Conservation (phyloP, 805 yeast genomes). For the Teunomyces cretensis region DNA sequence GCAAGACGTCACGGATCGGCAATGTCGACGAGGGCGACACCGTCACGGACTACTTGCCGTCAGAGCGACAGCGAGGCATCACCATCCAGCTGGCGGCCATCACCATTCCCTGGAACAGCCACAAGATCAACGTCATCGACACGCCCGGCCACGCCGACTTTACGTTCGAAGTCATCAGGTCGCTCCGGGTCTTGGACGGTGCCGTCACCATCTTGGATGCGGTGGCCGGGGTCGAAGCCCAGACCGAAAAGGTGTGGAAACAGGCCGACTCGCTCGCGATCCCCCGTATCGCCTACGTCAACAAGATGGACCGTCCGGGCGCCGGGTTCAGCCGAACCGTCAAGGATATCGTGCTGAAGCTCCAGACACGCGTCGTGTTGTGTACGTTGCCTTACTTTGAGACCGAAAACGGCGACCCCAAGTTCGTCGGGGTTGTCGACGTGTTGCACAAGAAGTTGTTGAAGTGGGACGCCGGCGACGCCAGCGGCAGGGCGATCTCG, state of each 20-base stretch:
- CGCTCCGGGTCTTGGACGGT: slow-evolving; percentile 90
- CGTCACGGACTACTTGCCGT: slow-evolving; percentile 86
- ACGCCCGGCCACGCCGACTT: slow-evolving; percentile 99
- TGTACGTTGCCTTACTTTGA: slow-evolving; percentile 77
- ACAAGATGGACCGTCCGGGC: slow-evolving; percentile 96
- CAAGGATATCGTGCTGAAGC: slow-evolving; percentile 72
- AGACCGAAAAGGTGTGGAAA: slow-evolving; percentile 95
- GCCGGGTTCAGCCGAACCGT: slow-evolving; percentile 93
- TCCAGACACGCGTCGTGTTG: slow-evolving; percentile 71
- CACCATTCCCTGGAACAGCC: slow-evolving; percentile 78
- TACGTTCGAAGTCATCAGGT: slow-evolving; percentile 88
- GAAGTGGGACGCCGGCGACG: slow-evolving; percentile 45
- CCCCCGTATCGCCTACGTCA: slow-evolving; percentile 79
- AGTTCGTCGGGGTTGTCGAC: slow-evolving; percentile 74
- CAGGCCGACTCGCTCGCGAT: slow-evolving; percentile 69
- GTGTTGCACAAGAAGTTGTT: slow-evolving; percentile 62
- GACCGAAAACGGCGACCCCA: slow-evolving; percentile 28
- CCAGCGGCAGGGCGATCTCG: slow-evolving; percentile 51
- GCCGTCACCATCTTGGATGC: slow-evolving; percentile 91
- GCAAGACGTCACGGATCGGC: slow-evolving; percentile 77
- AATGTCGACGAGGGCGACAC: slow-evolving; percentile 97
- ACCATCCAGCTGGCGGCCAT: slow-evolving; percentile 97
- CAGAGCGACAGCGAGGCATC: slow-evolving; percentile 90
- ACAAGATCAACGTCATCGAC: slow-evolving; percentile 83
- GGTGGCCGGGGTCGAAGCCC: slow-evolving; percentile 98